Evolutionary conservation across 352 stramenopile species (phyloP).

Genomic region (Globisporangium nagaii): DNA sequence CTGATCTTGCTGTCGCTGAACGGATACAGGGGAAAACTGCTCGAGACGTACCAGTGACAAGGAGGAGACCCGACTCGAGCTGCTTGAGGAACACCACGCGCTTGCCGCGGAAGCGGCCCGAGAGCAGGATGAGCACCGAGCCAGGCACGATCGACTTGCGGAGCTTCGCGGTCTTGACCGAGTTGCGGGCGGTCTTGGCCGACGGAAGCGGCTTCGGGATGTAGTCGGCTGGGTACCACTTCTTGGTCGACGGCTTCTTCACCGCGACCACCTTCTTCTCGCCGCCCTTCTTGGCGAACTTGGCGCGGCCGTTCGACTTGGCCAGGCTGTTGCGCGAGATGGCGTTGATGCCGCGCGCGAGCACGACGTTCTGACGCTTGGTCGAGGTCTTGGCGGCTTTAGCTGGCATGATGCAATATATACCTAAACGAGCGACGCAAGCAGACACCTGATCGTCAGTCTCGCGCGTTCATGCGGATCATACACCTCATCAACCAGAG

Average conservation of each 20-base stretch:
- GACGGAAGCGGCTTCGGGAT: constrained; percentile 67
- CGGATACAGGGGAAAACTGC: not conserved
- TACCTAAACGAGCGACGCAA: constrained; percentile 20
- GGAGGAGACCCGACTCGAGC: constrained; percentile 94
- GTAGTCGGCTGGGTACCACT: constrained; percentile 79
- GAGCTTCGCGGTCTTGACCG: constrained; percentile 90
- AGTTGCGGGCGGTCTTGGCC: constrained; percentile 76
- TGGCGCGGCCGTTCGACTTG: constrained; percentile 55
- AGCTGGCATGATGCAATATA: constrained; percentile 33
- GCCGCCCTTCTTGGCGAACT: constrained; percentile 53
- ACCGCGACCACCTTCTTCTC: constrained; percentile 59
- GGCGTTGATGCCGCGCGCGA: constrained; percentile 76
- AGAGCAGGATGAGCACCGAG: constrained; percentile 97
- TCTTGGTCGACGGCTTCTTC: constrained; percentile 42
- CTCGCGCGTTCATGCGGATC: not conserved
- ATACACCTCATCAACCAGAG: not conserved
- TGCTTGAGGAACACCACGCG: constrained; percentile 99
- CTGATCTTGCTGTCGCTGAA: not conserved
- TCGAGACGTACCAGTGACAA: constrained; percentile 90
- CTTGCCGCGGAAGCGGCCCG: constrained; percentile 97
- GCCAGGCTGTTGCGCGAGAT: constrained; percentile 61
- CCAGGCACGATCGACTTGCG: constrained; percentile 95
- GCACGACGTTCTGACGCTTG: constrained; percentile 61
- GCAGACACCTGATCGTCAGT: not conserved
- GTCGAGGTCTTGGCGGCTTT: constrained; percentile 42